Conservation (phyloP, 805 yeast genomes). For the Metschnikowia bowlesiae region DNA sequence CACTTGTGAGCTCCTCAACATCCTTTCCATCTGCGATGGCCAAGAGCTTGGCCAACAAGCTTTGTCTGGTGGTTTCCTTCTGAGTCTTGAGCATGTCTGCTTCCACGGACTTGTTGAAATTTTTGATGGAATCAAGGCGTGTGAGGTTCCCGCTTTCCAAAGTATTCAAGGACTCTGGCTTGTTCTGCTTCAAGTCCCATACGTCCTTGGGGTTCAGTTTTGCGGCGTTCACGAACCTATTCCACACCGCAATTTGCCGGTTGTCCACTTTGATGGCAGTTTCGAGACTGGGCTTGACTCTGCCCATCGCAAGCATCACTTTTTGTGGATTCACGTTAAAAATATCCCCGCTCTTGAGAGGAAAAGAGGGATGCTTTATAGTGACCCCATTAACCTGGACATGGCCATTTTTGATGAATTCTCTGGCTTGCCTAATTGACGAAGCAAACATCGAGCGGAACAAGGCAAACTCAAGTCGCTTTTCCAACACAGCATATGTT, state of each 20-base stretch:
- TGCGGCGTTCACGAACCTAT: conserved; percentile 60
- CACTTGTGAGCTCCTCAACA: conserved; percentile 17
- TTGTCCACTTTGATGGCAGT: conserved; percentile 67
- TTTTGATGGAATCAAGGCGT: conserved; percentile 18
- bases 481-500: conserved; percentile 83
- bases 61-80: conserved; percentile 43
- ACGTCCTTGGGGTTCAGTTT: conserved; percentile 51
- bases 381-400: conserved; percentile 82
- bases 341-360: conserved; percentile 78
- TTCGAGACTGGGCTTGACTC: conserved; percentile 70
- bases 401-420: conserved; percentile 72
- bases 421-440: conserved; percentile 90
- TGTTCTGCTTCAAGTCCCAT: conserved; percentile 48
- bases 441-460: conserved; percentile 93
- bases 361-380: conserved; percentile 74
- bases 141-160: conserved; percentile 14
- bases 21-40: conserved; percentile 23
- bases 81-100: conserved; percentile 40
- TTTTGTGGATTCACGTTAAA: conserved; percentile 82
- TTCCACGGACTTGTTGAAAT: conserved; percentile 36
- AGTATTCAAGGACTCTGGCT: conserved; percentile 35
- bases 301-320: conserved; percentile 81
- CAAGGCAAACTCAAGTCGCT: conserved; percentile 82
- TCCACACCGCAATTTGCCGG: conserved; percentile 72
- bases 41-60: conserved; percentile 44